phyloP scores from a whole-genome alignment of 1,284 basidiomycete species.

The Coniophora puteana region DNA sequence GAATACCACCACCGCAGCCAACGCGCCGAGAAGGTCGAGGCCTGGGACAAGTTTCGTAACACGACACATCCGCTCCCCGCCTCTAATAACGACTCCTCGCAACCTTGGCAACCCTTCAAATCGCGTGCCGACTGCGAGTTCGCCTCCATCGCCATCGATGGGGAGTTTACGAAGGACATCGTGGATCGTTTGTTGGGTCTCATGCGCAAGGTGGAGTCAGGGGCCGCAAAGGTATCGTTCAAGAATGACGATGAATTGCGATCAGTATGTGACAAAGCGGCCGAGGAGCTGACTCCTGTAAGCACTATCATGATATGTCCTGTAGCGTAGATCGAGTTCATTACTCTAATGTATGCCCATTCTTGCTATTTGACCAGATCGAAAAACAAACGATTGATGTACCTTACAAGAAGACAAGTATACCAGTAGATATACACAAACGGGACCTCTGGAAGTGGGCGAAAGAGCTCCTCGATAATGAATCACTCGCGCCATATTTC shows the following conservation, averaged over 20 bases:
- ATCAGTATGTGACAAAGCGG: conserved; percentile 6
- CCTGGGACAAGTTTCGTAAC: too few species aligned
- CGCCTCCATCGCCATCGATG: conserved; percentile 1
- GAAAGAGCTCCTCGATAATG: conserved; percentile 13
- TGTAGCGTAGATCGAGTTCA: background rate
- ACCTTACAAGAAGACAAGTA: conserved; percentile 8
- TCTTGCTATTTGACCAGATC: conserved; percentile 1
- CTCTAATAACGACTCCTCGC: too few species aligned
- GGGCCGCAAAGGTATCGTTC: conserved; percentile 3
- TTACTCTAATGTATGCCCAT: background rate
- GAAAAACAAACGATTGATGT: conserved; percentile 2
- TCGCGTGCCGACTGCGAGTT: conserved; percentile 1
- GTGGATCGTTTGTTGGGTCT: conserved; percentile 2
- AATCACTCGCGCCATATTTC: conserved; percentile 12
- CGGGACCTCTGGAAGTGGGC: conserved; percentile 16
- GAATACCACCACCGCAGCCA: too few species aligned
- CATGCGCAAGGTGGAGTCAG: background rate
- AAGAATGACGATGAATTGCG: conserved; percentile 7
- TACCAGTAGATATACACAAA: conserved; percentile 10
- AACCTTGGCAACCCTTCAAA: conserved; percentile 1
- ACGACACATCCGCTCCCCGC: too few species aligned
- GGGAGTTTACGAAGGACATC: background rate
- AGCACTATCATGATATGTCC: background rate
- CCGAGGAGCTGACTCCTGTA: conserved; percentile 1
- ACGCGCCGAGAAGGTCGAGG: too few species aligned